Evolutionary conservation across 257 asterid species (phyloP).

Genomic region (Voacanga thouarsii): DNA sequence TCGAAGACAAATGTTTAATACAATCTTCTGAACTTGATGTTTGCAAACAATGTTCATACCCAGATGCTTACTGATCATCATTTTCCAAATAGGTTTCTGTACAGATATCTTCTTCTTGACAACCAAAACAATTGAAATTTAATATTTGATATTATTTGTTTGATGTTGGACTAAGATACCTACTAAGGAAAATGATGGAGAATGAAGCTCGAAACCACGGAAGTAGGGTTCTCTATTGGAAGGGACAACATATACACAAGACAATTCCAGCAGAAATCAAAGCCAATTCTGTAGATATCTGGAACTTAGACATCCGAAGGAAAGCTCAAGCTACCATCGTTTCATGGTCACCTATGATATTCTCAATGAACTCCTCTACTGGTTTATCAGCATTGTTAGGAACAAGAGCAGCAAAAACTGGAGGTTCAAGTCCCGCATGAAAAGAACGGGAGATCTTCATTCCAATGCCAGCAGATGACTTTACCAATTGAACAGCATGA

Average conservation of each 20-base stretch:
- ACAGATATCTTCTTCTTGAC: no score
- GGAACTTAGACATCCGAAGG: background rate
- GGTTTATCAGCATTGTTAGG: slow-evolving; percentile 79
- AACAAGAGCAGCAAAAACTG: slow-evolving; percentile 83
- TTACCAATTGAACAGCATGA: background rate
- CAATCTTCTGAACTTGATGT: background rate
- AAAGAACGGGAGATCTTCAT: background rate
- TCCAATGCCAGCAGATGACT: background rate
- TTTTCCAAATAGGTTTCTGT: no score
- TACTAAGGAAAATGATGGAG: background rate
- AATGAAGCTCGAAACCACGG: background rate
- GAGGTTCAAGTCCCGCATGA: slow-evolving; percentile 57
- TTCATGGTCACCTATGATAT: slow-evolving; percentile 88
- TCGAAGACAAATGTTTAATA: background rate
- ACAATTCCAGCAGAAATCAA: background rate
- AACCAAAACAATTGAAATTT: no score
- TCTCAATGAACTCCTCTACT: slow-evolving; percentile 72
- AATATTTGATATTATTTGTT: no score
- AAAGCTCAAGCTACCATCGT: slow-evolving; percentile 49
- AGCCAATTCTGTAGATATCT: background rate
- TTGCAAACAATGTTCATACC: background rate
- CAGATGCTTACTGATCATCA: background rate
- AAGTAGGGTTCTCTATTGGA: background rate
- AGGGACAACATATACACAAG: no score
- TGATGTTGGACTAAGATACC: no score